Conservation (phyloP, 1,284 basidiomycete species). For the Rhodotorula sp. region DNA sequence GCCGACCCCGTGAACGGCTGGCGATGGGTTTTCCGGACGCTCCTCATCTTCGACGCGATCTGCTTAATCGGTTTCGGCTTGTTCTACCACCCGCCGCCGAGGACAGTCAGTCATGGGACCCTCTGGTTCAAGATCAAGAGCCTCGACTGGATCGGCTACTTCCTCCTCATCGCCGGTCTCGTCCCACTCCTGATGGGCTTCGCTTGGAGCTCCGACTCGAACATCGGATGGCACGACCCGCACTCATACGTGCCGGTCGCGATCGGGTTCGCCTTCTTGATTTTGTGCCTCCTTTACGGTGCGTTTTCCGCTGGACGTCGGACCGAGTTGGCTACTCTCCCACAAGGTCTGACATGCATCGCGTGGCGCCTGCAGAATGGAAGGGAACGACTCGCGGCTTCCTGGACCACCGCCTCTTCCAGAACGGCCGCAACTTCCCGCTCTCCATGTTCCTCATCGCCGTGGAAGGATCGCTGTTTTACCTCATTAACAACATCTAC, state of each 20-base stretch:
- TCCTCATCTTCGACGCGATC: conserved; percentile 10
- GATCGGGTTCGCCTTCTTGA: conserved; percentile 11
- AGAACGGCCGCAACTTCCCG: conserved; percentile 23
- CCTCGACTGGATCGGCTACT: conserved; percentile 21
- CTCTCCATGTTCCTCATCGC: conserved; percentile 21
- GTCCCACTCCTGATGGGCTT: conserved; percentile 24
- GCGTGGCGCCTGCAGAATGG: conserved; percentile 9
- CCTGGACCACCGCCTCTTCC: conserved; percentile 31
- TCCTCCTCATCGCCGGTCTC: conserved; percentile 11
- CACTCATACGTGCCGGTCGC: conserved; percentile 17
- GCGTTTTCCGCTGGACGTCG: neutral
- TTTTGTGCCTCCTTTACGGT: conserved; percentile 14
- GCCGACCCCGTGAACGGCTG: conserved; percentile 24
- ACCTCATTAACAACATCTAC: conserved; percentile 31
- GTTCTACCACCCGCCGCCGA: conserved; percentile 23
- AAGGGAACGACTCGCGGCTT: conserved; percentile 25
- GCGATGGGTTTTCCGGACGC: conserved; percentile 18
- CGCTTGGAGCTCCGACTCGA: conserved; percentile 12
- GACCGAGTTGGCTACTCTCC: neutral
- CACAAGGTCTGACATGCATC: neutral
- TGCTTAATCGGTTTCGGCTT: conserved; percentile 11
- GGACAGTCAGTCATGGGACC: neutral
- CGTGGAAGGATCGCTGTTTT: conserved; percentile 27
- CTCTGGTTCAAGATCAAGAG: conserved; percentile 1
- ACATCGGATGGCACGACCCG: conserved; percentile 7